Evolutionary conservation across 2,329 filamentous ascomycete species (phyloP).

Genomic region (Colletotrichum higginsianum): DNA sequence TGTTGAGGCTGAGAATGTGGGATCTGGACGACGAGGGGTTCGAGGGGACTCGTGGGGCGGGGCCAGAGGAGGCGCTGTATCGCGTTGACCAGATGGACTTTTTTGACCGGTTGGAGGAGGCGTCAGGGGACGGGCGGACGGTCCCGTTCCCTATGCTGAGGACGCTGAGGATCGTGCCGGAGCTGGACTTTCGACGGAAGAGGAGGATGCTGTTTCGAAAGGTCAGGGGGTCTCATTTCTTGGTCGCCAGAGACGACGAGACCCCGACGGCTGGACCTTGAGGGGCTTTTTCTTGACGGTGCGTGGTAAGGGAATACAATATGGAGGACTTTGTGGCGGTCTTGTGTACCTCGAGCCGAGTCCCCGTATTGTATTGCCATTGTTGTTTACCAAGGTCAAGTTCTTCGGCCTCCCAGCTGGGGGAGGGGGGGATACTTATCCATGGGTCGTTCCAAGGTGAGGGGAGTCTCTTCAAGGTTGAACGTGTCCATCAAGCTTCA

Average conservation of each 20-base stretch:
- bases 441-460: too few relatives aligned
- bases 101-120: background rate
- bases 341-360: background rate
- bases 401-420: too few relatives aligned
- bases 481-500: too few relatives aligned
- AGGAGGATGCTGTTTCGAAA: background rate
- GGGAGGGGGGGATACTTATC: too few relatives aligned
- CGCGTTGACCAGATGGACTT: background rate
- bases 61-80: background rate
- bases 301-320: background rate
- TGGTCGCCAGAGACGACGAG: background rate
- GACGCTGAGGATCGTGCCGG: background rate
- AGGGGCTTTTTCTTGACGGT: background rate
- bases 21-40: constrained; percentile 1
- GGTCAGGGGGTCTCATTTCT: background rate
- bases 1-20: background rate
- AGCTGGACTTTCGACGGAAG: background rate
- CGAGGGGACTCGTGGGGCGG: background rate
- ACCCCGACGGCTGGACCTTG: background rate
- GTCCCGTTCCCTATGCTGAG: background rate
- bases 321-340: too few relatives aligned
- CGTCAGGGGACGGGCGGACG: background rate
- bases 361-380: background rate
- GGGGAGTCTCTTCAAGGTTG: too few relatives aligned
- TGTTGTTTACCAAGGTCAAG: too few relatives aligned